Percentiles rank a stretch among this genome's conserved stretches.
These are phyloP conservation scores for Trichoderma asperelloides DNA, from an alignment of 495 filamentous ascomycete species.

Conservation along the genomic window DNA sequence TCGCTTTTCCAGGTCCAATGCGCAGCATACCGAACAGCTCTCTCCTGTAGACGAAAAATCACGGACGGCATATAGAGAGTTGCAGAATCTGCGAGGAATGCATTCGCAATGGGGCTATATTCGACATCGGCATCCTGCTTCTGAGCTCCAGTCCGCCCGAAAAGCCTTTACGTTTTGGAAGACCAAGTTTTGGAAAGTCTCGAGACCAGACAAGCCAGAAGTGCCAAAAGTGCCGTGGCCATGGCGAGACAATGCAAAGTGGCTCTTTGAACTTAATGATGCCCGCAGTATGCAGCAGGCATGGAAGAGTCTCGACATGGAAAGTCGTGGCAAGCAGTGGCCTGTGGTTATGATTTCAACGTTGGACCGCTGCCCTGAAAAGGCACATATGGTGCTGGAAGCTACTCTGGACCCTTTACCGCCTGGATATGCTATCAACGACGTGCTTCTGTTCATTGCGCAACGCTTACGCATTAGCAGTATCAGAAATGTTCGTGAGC, in stretches of 20 bases:
- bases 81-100: neutral
- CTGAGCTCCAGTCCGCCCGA: neutral
- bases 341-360: neutral
- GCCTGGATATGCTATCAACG: slow-evolving; percentile 1
- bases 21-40: neutral
- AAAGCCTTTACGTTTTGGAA: neutral
- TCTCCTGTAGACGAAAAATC: neutral
- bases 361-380: neutral
- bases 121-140: neutral
- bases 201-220: neutral
- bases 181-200: neutral
- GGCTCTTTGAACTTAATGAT: neutral
- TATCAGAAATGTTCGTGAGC: neutral
- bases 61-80: neutral
- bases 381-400: neutral
- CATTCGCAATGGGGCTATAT: slow-evolving; percentile 1
- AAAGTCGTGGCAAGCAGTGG: neutral
- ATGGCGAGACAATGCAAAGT: neutral
- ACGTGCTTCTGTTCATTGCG: neutral
- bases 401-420: neutral
- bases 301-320: neutral
- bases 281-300: neutral
- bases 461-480: neutral
- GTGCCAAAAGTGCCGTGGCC: neutral
- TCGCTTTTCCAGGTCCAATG: neutral